Evolutionary conservation across 768 basidiomycete species (phyloP).

Genomic region (Macrolepiota fuliginosa): DNA sequence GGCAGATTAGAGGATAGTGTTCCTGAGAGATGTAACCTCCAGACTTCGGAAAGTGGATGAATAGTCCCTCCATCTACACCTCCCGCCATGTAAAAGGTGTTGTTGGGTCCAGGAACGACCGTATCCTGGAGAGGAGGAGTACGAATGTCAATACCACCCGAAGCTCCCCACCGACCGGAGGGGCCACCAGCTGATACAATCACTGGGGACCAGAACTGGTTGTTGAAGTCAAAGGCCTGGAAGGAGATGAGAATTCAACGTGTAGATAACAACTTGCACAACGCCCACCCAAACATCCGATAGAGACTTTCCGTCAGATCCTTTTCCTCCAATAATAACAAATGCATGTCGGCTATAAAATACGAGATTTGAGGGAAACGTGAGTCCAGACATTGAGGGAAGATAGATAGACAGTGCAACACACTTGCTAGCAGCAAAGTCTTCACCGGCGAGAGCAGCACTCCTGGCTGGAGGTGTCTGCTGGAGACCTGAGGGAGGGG

Average conservation of each 20-base stretch:
- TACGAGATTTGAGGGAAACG: background rate
- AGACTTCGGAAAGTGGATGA: constrained; percentile 61
- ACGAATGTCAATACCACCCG: constrained; percentile 72
- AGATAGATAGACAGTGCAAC: constrained; percentile 25
- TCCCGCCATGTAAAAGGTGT: constrained; percentile 73
- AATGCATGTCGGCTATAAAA: constrained; percentile 64
- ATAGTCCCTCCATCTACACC: constrained; percentile 50
- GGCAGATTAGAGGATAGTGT: constrained; percentile 69
- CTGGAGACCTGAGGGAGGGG: constrained; percentile 46
- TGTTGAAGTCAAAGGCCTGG: constrained; percentile 75
- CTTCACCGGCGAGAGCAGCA: constrained; percentile 60
- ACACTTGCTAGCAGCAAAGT: constrained; percentile 82
- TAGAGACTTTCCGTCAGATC: constrained; percentile 47
- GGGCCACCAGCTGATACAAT: constrained; percentile 50
- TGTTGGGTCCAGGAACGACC: constrained; percentile 54
- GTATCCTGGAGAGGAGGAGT: constrained; percentile 39
- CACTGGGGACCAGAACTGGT: constrained; percentile 75
- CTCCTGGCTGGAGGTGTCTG: constrained; percentile 59
- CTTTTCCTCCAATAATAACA: constrained; percentile 71
- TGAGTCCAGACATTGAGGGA: background rate
- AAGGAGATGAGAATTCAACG: background rate
- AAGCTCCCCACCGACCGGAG: constrained; percentile 65
- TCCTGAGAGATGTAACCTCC: constrained; percentile 69
- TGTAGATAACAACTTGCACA: background rate
- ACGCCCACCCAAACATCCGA: constrained; percentile 68